Conservation (phyloP, 2,329 filamentous ascomycete genomes). For the Triangularia verruculosa region DNA sequence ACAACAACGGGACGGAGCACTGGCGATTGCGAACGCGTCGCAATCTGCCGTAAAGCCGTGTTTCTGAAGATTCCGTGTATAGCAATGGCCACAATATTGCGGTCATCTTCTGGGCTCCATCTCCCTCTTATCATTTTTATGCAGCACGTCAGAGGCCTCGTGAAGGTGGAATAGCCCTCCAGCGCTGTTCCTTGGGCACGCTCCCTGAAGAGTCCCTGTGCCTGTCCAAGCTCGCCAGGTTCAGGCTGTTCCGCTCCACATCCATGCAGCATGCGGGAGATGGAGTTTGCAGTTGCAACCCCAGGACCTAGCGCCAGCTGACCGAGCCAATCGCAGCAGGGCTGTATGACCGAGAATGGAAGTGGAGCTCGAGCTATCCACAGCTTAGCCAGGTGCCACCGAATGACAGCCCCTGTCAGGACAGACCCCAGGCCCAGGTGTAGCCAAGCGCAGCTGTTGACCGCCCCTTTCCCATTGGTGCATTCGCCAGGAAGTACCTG, state of each 20-base stretch:
- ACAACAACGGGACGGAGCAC: not conserved
- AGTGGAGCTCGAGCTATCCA: conserved; percentile 16
- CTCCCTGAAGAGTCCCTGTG: not conserved
- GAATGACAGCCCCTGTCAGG: conserved; percentile 6
- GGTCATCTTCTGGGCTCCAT: not conserved
- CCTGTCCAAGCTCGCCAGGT: not conserved
- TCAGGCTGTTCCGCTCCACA: conserved; percentile 2
- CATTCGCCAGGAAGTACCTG: conserved; percentile 12
- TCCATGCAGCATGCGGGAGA: conserved; percentile 10
- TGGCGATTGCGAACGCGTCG: not conserved
- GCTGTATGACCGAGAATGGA: conserved; percentile 18
- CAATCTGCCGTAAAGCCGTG: not conserved
- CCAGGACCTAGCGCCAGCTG: conserved; percentile 1
- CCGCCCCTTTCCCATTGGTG: conserved; percentile 15
- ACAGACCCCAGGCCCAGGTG: not conserved
- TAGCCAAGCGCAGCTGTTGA: conserved; percentile 13
- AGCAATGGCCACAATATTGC: not conserved
- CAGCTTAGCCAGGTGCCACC: conserved; percentile 12
- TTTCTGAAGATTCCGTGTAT: no score
- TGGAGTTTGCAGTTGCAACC: conserved; percentile 4
- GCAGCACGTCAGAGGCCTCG: conserved; percentile 9
- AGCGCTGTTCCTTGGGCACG: conserved; percentile 1
- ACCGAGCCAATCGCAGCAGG: conserved; percentile 20
- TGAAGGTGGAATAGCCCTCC: conserved; percentile 1
- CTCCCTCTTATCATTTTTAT: not conserved